Evolutionary conservation across 768 basidiomycete genomes (phyloP), one percentile per base, ranked within the genome.

Genomic region (Gelatoporia subvermispora): DNA sequence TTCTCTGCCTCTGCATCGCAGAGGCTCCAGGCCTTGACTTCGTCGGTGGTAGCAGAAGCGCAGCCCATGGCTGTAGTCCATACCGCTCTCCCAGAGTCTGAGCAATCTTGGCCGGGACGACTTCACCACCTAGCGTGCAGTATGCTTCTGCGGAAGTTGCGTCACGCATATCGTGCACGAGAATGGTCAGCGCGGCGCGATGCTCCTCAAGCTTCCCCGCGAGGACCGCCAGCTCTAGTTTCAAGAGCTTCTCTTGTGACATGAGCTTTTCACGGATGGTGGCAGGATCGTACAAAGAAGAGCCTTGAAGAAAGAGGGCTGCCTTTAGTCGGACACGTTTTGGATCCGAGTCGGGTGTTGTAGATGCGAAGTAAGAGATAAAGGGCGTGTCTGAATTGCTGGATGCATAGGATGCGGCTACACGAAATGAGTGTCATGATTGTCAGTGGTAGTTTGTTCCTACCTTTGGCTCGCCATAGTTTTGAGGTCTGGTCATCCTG

Each of bases 121-220:
- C 77, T 18, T 81, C 78, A 4, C 93, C 91, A 16, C 82, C 84
- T 25, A 86, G 78, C 1, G 85, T 77, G 58, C 93, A 95, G 65
- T 93, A 96, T 4, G 83, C 77, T 61, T 95, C 91, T 0, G 93
- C 90, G 2, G 90, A 87, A 0, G 77, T 69, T 0, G 78, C 72
- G 61, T 97, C 94, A 43, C 76, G 76, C 9, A 96, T 67, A 34
- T 78, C 76, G 50, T 81, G 74, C 7, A 85, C 85, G 7, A 97
- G 78, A 1, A 77, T 71, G 7, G 76, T 65, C 1, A 97, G 75
- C 0, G 86, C 88, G 17, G 72, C 67, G 10, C 70, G 75, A 55
- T 91, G 84, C 41, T 82, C 69, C 17, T 72, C 75, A 18, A 78
- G 70, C 73, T 87, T 87, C 15, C 88, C 89, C 48, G 88, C 74